phyloP scores from a whole-genome alignment of 305 asterid species.

The Solanum hybrid region DNA sequence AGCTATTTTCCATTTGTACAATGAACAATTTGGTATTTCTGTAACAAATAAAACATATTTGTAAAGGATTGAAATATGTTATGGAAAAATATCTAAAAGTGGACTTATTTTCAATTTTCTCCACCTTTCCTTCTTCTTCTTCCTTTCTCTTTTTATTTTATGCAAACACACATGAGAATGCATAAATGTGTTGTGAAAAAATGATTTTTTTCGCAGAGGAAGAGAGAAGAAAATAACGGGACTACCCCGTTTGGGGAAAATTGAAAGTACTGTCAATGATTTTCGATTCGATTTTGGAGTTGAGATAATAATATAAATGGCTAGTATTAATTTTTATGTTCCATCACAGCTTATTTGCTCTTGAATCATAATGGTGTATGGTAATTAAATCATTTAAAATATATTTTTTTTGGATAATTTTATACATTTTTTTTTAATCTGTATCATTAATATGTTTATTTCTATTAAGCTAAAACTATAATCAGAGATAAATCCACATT shows the following conservation, averaged over 20 bases:
- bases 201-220: not conserved
- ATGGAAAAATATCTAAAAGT: not conserved
- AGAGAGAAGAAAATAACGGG: constrained; percentile 1
- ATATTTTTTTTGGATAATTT: not conserved
- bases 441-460: not conserved
- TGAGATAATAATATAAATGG: not conserved
- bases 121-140: constrained; percentile 5
- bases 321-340: not conserved
- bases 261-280: not conserved
- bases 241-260: not conserved
- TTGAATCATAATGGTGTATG: not conserved
- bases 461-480: not conserved
- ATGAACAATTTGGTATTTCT: not conserved
- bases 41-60: not conserved
- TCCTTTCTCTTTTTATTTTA: not conserved
- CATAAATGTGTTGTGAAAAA: not conserved
- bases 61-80: not conserved
- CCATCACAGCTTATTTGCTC: not conserved
- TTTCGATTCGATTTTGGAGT: not conserved
- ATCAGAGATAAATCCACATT: not conserved
- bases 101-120: not conserved
- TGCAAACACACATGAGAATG: not conserved
- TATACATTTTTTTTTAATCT: not conserved
- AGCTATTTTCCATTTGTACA: not conserved
- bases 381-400: not conserved